Evolutionary conservation across 345 rosid genomes (phyloP).

Genomic region (Melaleuca alternifolia): DNA sequence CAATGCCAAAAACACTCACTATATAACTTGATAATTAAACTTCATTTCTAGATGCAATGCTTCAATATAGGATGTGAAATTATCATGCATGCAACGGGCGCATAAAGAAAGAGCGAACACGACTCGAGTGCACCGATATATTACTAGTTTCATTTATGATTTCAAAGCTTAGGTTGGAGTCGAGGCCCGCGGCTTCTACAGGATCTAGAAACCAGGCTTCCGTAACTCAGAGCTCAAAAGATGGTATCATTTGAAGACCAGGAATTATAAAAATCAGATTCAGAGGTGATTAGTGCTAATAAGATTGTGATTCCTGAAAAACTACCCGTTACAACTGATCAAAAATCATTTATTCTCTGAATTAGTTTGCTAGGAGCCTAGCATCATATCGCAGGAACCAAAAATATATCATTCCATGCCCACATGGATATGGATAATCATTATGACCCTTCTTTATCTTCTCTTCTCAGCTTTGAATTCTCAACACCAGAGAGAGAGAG

Average conservation of each 20-base stretch:
- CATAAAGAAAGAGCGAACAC: neutral
- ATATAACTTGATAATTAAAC: neutral
- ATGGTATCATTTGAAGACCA: neutral
- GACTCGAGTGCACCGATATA: rapidly evolving
- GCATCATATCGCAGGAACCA: neutral
- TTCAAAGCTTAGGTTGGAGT: neutral
- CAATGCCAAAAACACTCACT: neutral
- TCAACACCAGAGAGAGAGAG: neutral
- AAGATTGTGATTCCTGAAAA: neutral
- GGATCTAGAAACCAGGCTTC: neutral
- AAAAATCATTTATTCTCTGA: neutral
- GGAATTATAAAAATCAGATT: neutral
- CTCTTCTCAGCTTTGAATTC: neutral
- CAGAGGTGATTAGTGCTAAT: neutral
- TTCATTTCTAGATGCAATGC: neutral
- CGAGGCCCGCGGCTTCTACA: neutral
- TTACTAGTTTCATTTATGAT: neutral
- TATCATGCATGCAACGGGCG: neutral
- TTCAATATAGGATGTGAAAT: neutral
- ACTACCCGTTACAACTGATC: neutral
- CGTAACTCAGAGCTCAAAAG: neutral
- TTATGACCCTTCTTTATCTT: neutral
- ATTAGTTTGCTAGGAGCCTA: neutral
- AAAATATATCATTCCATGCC: neutral
- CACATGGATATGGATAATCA: neutral